Conservation (phyloP, 306 rosid genomes). For the Malus asiatica region DNA sequence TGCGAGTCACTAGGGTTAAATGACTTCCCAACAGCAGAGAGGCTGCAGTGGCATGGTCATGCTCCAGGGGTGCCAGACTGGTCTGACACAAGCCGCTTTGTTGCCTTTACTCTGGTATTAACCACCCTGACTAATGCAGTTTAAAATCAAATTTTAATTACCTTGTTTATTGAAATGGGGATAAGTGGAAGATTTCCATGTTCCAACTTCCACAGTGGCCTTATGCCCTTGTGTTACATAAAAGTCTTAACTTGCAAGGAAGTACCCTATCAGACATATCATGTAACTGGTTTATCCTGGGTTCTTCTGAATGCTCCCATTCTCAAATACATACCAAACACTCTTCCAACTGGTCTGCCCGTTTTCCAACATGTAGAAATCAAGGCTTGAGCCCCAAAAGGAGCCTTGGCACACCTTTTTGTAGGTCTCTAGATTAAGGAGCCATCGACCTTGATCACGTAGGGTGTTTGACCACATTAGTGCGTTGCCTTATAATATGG, state of each 20-base stretch:
- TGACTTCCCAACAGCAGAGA: slow-evolving; percentile 82
- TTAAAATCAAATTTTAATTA: not conserved
- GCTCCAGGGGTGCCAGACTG: slow-evolving; percentile 78
- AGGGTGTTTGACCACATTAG: too few species aligned
- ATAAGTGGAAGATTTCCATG: not conserved
- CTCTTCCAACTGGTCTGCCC: not conserved
- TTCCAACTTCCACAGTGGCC: not conserved
- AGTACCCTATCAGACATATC: not conserved
- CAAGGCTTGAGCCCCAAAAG: too few species aligned
- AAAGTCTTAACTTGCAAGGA: not conserved
- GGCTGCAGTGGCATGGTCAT: slow-evolving; percentile 95
- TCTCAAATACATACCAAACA: not conserved
- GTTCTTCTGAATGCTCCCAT: not conserved
- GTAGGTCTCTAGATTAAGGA: too few species aligned
- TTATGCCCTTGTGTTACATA: not conserved
- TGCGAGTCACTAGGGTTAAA: slow-evolving; percentile 76
- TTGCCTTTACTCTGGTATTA: slow-evolving; percentile 75
- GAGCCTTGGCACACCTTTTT: too few species aligned
- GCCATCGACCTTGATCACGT: too few species aligned
- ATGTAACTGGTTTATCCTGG: not conserved
- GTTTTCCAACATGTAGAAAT: too few species aligned
- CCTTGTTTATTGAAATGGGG: not conserved
- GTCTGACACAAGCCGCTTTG: slow-evolving; percentile 83
- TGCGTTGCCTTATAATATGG: too few species aligned
- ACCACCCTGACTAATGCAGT: not conserved